phyloP scores from a whole-genome alignment of 352 stramenopile species.

The Globisporangium abappressorium region DNA sequence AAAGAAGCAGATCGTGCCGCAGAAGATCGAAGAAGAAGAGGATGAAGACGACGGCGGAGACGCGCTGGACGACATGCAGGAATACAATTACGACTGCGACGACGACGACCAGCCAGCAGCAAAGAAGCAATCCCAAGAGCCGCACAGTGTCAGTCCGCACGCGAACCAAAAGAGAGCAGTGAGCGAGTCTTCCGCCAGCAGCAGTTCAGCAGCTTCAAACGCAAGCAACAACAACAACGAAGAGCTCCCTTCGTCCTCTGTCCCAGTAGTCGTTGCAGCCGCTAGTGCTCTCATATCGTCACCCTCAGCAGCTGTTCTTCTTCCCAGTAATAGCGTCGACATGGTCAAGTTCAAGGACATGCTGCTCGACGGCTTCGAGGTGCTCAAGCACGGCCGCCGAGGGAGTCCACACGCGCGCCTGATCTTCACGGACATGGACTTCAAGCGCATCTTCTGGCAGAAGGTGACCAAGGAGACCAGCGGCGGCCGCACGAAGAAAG shows the following conservation, averaged over 20 bases:
- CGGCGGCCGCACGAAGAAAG: conserved; percentile 45
- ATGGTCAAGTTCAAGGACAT: conserved; percentile 61
- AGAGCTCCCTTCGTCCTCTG: conserved; percentile 5
- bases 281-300: neutral
- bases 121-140: conserved; percentile 2
- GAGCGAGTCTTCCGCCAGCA: neutral
- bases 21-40: conserved; percentile 52
- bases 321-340: conserved; percentile 29
- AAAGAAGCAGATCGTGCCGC: conserved; percentile 27
- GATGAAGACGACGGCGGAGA: conserved; percentile 38
- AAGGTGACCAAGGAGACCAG: conserved; percentile 52
- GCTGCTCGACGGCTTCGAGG: conserved; percentile 68
- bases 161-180: neutral
- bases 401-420: conserved; percentile 60
- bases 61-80: conserved; percentile 22
- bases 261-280: neutral
- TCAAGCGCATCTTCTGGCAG: conserved; percentile 82
- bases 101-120: conserved; percentile 5
- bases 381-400: conserved; percentile 68
- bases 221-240: conserved; percentile 18
- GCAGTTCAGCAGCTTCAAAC: neutral
- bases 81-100: conserved; percentile 41
- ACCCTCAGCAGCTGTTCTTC: neutral
- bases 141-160: neutral
- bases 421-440: conserved; percentile 69